phyloP scores from a whole-genome alignment of 106 monocot genomes.

The Dactylorhiza incarnata region DNA sequence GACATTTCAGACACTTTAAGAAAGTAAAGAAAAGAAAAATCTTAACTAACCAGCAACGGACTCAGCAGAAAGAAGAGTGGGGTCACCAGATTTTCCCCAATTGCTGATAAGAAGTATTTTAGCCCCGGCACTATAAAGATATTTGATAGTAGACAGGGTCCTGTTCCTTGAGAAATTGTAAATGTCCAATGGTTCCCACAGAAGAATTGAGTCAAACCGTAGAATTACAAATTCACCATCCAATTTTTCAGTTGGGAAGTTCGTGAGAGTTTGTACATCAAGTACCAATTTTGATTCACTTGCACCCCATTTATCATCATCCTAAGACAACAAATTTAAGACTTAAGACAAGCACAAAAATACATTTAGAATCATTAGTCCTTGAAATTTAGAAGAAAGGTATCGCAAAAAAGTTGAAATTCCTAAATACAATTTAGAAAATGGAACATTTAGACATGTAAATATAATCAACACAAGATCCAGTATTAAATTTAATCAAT shows the following conservation, averaged over 20 bases:
- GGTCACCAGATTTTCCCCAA: conserved; percentile 35
- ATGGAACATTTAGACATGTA: not conserved
- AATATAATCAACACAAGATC: not conserved
- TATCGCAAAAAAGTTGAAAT: not conserved
- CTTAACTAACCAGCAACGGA: conserved; percentile 55
- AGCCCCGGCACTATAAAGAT: conserved; percentile 60
- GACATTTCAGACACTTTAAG: not conserved
- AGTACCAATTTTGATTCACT: conserved; percentile 25
- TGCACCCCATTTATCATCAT: conserved; percentile 17
- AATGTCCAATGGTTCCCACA: conserved; percentile 17
- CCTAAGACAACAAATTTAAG: conserved; percentile 17
- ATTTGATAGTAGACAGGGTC: conserved; percentile 66
- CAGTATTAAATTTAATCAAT: not conserved
- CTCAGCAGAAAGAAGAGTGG: conserved; percentile 23
- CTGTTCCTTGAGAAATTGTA: conserved; percentile 16
- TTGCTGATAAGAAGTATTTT: conserved; percentile 55
- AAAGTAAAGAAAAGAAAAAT: conserved; percentile 1
- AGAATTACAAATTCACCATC: conserved; percentile 58
- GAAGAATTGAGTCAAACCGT: conserved; percentile 46
- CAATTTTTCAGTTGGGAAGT: conserved; percentile 67
- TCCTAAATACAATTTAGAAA: not conserved
- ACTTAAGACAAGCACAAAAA: not conserved
- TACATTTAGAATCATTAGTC: not conserved
- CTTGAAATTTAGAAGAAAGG: not conserved
- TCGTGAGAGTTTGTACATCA: conserved; percentile 68